phyloP scores from a whole-genome alignment of 495 filamentous ascomycete genomes.

The Haplographium delicatum region DNA sequence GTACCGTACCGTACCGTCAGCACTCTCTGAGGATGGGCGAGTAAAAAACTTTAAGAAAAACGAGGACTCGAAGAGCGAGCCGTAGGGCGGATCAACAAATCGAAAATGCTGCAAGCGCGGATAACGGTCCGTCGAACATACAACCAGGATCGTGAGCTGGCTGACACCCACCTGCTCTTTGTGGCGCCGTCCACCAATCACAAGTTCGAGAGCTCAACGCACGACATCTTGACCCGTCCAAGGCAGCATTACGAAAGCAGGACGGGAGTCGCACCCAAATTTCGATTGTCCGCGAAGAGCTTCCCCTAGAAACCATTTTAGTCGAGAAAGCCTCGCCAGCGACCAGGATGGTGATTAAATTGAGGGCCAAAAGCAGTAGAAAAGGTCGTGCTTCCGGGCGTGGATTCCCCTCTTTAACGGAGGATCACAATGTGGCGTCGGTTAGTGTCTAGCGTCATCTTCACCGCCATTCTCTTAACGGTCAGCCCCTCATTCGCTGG shows the following conservation, averaged over 20 bases:
- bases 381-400: not conserved
- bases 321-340: not conserved
- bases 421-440: not conserved
- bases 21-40: not conserved
- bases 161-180: constrained; percentile 7
- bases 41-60: not conserved
- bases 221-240: constrained; percentile 18
- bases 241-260: too few relatives aligned
- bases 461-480: constrained; percentile 20
- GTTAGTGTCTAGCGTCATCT: constrained; percentile 12
- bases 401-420: not conserved
- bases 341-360: not conserved
- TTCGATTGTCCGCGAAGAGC: not conserved
- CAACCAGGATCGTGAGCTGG: constrained; percentile 15
- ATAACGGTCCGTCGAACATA: constrained; percentile 24
- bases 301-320: not conserved
- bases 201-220: constrained; percentile 5
- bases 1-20: not conserved
- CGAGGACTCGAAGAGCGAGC: too few relatives aligned
- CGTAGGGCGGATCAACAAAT: constrained; percentile 24
- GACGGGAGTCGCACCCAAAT: not conserved
- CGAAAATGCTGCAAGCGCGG: constrained; percentile 18
- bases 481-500: constrained; percentile 9
- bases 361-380: not conserved
- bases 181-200: constrained; percentile 17